Conservation (phyloP, 2,329 filamentous ascomycete species). For the Gyromitra esculenta region DNA sequence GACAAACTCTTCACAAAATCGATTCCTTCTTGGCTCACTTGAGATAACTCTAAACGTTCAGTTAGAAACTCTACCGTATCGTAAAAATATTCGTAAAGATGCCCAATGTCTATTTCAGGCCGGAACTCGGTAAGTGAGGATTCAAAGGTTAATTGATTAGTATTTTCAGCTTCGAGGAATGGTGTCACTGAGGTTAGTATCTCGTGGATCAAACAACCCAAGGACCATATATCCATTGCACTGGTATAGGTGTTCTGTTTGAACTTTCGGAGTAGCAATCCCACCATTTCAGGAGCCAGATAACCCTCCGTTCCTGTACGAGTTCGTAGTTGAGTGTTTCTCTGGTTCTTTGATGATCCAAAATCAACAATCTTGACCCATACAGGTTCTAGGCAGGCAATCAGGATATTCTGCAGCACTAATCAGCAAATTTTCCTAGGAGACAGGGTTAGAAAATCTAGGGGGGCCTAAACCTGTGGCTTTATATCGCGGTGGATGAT, state of each 20-base stretch:
- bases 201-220: neutral
- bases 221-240: neutral
- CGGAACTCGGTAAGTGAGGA: neutral
- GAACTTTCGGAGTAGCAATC: neutral
- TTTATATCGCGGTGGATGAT: neutral
- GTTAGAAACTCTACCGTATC: neutral
- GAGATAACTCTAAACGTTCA: neutral
- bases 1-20: neutral
- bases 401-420: neutral
- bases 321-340: neutral
- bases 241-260: neutral
- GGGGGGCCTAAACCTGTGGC: neutral
- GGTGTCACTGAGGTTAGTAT: neutral
- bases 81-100: neutral
- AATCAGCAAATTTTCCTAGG: neutral
- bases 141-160: neutral
- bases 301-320: neutral
- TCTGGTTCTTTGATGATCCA: neutral
- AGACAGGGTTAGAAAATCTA: neutral
- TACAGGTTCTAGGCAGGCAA: neutral
- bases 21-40: neutral
- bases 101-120: neutral
- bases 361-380: slow-evolving; percentile 9
- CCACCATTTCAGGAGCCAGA: neutral
- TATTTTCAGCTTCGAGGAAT: neutral